phyloP scores from a whole-genome alignment of 1,284 basidiomycete species.

The Trichosporon asahii region DNA sequence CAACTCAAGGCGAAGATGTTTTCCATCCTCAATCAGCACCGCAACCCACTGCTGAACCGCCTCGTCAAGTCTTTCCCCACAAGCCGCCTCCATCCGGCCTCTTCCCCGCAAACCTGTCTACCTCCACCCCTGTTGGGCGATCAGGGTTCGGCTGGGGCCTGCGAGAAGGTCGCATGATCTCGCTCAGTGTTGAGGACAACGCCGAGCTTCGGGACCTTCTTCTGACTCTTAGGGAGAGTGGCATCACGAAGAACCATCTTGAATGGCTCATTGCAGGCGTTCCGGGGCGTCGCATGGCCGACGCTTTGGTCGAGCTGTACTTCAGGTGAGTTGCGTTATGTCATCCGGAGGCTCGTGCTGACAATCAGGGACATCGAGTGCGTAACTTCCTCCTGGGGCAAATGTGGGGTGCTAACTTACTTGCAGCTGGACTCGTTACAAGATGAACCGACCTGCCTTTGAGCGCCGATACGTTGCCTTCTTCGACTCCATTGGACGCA shows the following conservation, averaged over 20 bases:
- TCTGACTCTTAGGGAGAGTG: conserved; percentile 49
- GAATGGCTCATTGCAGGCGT: conserved; percentile 51
- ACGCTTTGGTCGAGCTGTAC: conserved; percentile 51
- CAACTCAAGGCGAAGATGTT: conserved; percentile 41
- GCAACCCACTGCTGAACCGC: conserved; percentile 20
- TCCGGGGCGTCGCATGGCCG: conserved; percentile 48
- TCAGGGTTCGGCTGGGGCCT: conserved; percentile 47
- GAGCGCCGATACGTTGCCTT: conserved; percentile 47
- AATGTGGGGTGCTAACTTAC: not conserved
- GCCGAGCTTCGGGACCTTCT: conserved; percentile 47
- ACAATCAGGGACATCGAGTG: conserved; percentile 24
- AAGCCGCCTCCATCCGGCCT: conserved; percentile 48
- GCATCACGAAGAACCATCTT: conserved; percentile 49
- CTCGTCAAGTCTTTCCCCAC: conserved; percentile 35
- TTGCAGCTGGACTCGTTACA: conserved; percentile 53
- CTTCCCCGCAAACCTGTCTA: conserved; percentile 41
- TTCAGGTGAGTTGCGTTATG: conserved; percentile 36
- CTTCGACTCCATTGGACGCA: conserved; percentile 48
- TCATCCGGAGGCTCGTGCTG: not conserved
- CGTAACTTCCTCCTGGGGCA: not conserved
- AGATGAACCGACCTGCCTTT: conserved; percentile 51
- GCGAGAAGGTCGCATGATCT: conserved; percentile 45
- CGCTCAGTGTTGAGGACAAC: conserved; percentile 40
- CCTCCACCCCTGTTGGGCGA: conserved; percentile 36
- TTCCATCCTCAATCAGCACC: conserved; percentile 43